Conservation (phyloP, 2,329 filamentous ascomycete genomes). For the Teratosphaeria pseudoeucalypti region DNA sequence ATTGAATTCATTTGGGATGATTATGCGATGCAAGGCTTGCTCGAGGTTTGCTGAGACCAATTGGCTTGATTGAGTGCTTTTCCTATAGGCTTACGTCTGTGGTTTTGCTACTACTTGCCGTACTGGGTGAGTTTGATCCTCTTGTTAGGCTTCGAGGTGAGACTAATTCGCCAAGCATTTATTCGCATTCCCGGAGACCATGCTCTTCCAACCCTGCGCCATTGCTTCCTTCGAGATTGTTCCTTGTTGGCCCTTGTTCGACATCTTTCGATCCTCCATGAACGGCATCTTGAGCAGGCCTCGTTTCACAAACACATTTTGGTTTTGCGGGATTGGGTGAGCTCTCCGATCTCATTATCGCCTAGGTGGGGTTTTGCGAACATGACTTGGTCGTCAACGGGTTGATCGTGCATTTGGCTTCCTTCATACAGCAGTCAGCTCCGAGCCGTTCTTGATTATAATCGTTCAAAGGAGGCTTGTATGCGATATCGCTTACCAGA, state of each 20-base stretch:
- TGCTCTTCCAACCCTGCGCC: no score
- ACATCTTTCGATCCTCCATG: no score
- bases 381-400: not conserved
- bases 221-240: no score
- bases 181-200: no score
- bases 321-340: not conserved
- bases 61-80: not conserved
- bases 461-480: not conserved
- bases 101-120: no score
- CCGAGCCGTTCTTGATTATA: not conserved
- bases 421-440: not conserved
- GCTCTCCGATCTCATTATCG: not conserved
- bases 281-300: no score
- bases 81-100: not conserved
- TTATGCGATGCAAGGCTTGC: not conserved
- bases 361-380: not conserved
- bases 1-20: not conserved
- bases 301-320: no score
- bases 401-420: not conserved
- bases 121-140: no score
- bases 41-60: not conserved
- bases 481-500: not conserved
- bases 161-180: no score
- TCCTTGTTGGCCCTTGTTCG: no score
- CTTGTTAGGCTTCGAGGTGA: no score